phyloP scores from a whole-genome alignment of 139 green algal genomes.

The Pseudopediastrum boryanum region DNA sequence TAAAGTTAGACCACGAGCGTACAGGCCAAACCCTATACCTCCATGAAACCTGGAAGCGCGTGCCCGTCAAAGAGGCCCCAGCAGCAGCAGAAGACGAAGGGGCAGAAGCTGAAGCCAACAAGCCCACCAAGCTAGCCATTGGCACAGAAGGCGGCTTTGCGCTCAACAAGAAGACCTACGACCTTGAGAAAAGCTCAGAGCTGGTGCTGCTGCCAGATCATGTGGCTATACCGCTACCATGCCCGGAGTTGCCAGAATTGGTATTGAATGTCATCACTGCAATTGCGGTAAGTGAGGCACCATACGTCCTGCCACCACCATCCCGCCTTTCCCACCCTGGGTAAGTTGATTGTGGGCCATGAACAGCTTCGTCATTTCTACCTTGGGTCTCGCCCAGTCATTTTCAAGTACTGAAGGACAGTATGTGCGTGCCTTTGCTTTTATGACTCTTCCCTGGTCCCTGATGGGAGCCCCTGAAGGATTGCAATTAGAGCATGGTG shows the following conservation, averaged over 20 bases:
- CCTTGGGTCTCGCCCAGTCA: too few relatives aligned
- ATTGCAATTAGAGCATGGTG: too few relatives aligned
- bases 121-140: constrained; percentile 68
- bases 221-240: constrained; percentile 69
- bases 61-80: constrained; percentile 6
- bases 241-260: constrained; percentile 76
- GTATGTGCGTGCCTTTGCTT: too few relatives aligned
- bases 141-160: constrained; percentile 70
- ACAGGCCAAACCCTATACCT: constrained; percentile 84
- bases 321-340: too few relatives aligned
- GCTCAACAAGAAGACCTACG: constrained; percentile 37
- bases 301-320: too few relatives aligned
- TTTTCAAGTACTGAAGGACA: too few relatives aligned
- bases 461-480: too few relatives aligned
- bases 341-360: too few relatives aligned
- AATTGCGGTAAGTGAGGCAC: constrained; percentile 46
- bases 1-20: constrained; percentile 77
- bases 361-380: too few relatives aligned
- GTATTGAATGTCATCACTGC: constrained; percentile 73
- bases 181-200: constrained; percentile 44
- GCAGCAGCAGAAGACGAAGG: constrained; percentile 31
- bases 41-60: constrained; percentile 60
- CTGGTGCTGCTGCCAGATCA: constrained; percentile 47
- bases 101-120: constrained; percentile 14
- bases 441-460: too few relatives aligned